phyloP scores from a whole-genome alignment of 2,329 filamentous ascomycete genomes.

The Septoria linicola region DNA sequence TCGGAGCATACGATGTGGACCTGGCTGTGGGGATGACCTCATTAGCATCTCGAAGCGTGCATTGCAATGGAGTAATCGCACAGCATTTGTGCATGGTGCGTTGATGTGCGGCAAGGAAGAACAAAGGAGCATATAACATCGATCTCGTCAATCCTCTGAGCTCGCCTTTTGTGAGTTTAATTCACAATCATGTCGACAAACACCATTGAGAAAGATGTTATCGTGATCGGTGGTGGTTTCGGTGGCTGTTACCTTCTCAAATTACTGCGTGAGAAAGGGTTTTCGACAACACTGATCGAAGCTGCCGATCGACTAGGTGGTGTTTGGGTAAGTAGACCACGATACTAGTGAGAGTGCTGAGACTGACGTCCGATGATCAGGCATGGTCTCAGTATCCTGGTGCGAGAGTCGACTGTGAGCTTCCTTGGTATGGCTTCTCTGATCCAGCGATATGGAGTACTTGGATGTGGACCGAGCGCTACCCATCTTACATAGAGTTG shows the following conservation, averaged over 20 bases:
- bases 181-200: too few relatives aligned
- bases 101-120: too few relatives aligned
- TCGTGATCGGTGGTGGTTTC: slow-evolving; percentile 25
- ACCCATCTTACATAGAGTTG: slow-evolving; percentile 43
- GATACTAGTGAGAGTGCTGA: slow-evolving; percentile 20
- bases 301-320: slow-evolving; percentile 37
- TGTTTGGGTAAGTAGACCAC: slow-evolving; percentile 35
- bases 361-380: background rate
- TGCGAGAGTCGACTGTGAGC: slow-evolving; percentile 47
- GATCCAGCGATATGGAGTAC: slow-evolving; percentile 50
- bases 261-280: slow-evolving; percentile 33
- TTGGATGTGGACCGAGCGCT: slow-evolving; percentile 52
- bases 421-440: slow-evolving; percentile 49
- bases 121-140: too few relatives aligned
- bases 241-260: slow-evolving; percentile 28
- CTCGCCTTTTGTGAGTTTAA: too few relatives aligned
- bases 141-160: too few relatives aligned
- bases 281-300: slow-evolving; percentile 37
- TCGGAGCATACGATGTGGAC: too few relatives aligned
- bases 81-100: too few relatives aligned
- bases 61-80: too few relatives aligned
- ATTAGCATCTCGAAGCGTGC: too few relatives aligned
- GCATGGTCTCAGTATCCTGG: slow-evolving; percentile 41
- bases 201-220: slow-evolving; percentile 11
- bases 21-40: too few relatives aligned